Conservation (phyloP, 306 rosid genomes). For the Pyrus communis region DNA sequence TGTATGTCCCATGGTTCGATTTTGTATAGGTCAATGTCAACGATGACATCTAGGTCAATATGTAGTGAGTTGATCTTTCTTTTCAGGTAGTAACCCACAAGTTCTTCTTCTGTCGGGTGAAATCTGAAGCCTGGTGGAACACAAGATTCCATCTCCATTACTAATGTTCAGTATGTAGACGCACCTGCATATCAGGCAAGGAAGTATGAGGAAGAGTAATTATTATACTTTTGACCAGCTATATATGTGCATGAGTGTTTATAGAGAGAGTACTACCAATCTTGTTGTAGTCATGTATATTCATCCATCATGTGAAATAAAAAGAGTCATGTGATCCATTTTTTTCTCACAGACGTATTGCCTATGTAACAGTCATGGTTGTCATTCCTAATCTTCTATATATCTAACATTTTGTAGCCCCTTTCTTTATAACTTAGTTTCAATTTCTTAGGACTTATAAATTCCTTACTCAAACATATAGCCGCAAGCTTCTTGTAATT, state of each 20-base stretch:
- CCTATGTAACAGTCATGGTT: neutral
- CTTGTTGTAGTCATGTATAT: neutral
- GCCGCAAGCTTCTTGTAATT: neutral
- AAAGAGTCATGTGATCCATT: neutral
- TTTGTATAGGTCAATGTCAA: constrained; percentile 80
- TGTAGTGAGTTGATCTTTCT: constrained; percentile 70
- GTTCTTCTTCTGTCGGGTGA: constrained; percentile 98
- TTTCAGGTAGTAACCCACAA: constrained; percentile 83
- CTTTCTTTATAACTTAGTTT: neutral
- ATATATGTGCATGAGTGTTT: neutral
- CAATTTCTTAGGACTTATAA: neutral
- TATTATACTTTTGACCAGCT: neutral
- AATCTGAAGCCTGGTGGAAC: constrained; percentile 94
- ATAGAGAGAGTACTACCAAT: neutral
- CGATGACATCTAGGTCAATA: constrained; percentile 78
- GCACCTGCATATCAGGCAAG: constrained; percentile 4
- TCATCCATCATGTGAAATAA: neutral
- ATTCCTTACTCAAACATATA: neutral
- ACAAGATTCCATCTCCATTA: constrained; percentile 70
- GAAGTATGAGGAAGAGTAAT: neutral
- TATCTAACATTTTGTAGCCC: neutral
- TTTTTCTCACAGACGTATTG: neutral
- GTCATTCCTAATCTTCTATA: neutral
- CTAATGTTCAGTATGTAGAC: constrained; percentile 14
- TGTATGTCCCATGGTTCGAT: constrained; percentile 97